These are phyloP conservation scores for Neopestalotiopsis sp. DNA, from an alignment of 2,329 filamentous ascomycete species.

Conservation along the genomic window DNA sequence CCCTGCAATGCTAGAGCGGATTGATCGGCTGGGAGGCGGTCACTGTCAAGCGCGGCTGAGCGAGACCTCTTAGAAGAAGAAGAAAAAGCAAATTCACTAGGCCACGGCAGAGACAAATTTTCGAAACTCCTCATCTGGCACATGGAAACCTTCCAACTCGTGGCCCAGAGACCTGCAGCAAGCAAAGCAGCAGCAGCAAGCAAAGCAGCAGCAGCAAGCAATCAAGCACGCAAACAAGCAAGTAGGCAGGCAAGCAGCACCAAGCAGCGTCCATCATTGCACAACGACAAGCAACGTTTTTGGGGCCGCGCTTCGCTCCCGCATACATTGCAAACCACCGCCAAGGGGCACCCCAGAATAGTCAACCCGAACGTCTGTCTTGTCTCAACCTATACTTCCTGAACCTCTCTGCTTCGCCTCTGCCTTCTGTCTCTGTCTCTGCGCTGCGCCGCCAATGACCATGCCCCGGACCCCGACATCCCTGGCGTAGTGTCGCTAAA, in stretches of 20 bases:
- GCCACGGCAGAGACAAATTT: not conserved
- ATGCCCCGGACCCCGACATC: not conserved
- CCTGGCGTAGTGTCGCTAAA: conserved; percentile 13
- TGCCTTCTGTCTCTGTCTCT: not conserved
- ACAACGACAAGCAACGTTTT: not conserved
- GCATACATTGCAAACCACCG: not conserved
- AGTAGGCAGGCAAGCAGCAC: not conserved
- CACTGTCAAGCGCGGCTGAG: conserved; percentile 8
- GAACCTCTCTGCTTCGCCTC: conserved; percentile 1
- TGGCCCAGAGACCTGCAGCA: conserved; percentile 4
- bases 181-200: not conserved
- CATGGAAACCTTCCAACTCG: conserved; percentile 9
- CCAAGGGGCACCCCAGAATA: conserved; percentile 12
- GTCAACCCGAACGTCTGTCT: not conserved
- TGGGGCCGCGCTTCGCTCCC: not conserved
- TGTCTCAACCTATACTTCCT: not conserved
- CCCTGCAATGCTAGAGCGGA: conserved; percentile 2
- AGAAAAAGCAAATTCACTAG: not conserved
- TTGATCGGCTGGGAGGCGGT: not conserved
- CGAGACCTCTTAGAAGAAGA: conserved; percentile 3
- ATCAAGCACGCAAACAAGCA: not conserved
- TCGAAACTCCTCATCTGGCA: not conserved
- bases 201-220: not conserved
- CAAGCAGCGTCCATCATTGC: not conserved
- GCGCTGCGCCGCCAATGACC: conserved; percentile 2